A percentile compares a stretch with the other conserved stretches of the same genome.
These are phyloP conservation scores for Galerina sulciceps DNA, from an alignment of 768 basidiomycete species.

Conservation along the genomic window DNA sequence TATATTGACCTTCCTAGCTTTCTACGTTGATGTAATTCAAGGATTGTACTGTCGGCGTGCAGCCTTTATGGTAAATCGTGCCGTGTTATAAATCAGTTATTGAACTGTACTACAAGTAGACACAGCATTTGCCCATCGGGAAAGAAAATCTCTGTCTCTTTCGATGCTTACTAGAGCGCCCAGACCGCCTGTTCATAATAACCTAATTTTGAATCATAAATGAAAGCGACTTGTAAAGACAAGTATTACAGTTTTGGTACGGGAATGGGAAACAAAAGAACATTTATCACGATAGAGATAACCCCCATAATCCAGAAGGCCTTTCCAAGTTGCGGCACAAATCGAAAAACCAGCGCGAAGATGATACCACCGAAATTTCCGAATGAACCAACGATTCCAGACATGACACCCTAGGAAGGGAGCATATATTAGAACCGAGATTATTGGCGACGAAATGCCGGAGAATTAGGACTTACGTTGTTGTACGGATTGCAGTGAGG, in stretches of 20 bases:
- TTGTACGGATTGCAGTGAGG: slow-evolving; percentile 51
- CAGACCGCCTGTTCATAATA: too few species aligned
- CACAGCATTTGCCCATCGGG: too few species aligned
- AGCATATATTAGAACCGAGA: background rate
- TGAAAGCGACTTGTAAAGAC: background rate
- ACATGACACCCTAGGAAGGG: slow-evolving; percentile 34
- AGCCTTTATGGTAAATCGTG: too few species aligned
- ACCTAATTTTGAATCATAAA: too few species aligned
- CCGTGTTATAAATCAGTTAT: too few species aligned
- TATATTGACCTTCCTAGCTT: too few species aligned
- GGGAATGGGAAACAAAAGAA: slow-evolving; percentile 24
- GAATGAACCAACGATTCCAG: slow-evolving; percentile 40
- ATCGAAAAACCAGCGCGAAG: slow-evolving; percentile 53
- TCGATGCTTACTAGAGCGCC: too few species aligned
- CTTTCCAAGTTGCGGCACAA: slow-evolving; percentile 42
- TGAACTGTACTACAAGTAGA: too few species aligned
- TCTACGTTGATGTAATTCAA: too few species aligned
- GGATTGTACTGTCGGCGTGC: too few species aligned
- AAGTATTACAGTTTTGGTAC: slow-evolving; percentile 26
- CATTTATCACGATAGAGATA: slow-evolving; percentile 39
- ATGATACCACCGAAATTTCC: slow-evolving; percentile 50
- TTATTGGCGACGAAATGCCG: background rate
- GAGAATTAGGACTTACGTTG: slow-evolving; percentile 19
- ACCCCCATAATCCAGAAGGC: slow-evolving; percentile 52
- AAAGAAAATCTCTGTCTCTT: too few species aligned